phyloP scores from a whole-genome alignment of 345 rosid genomes.

The Eucalyptus erythrocorys region DNA sequence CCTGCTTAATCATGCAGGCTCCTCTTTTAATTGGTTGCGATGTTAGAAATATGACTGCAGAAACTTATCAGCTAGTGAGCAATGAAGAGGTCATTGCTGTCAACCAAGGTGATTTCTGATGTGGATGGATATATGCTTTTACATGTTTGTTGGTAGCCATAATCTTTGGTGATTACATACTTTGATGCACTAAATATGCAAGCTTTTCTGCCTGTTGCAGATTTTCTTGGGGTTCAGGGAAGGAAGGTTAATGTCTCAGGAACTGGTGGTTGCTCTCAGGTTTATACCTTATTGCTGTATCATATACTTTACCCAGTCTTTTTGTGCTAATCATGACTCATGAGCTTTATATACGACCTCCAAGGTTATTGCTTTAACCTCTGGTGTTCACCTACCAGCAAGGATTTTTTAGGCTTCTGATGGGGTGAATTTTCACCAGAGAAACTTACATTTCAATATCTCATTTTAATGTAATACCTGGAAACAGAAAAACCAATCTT shows the following conservation, averaged over 20 bases:
- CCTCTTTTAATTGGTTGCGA: conserved; percentile 96
- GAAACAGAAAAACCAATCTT: background rate
- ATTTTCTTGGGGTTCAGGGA: conserved; percentile 94
- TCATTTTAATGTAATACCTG: background rate
- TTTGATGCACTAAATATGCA: background rate
- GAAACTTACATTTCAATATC: background rate
- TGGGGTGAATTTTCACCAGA: background rate
- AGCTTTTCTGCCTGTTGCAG: conserved; percentile 24
- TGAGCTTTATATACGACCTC: background rate
- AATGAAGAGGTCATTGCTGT: conserved; percentile 85
- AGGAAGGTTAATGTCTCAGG: conserved; percentile 63
- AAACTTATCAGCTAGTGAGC: conserved; percentile 63
- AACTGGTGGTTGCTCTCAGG: conserved; percentile 60
- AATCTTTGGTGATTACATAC: background rate
- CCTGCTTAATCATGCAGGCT: conserved; percentile 38
- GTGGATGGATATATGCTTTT: background rate
- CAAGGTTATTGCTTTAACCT: background rate
- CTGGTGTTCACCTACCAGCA: background rate
- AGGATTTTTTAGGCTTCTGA: background rate
- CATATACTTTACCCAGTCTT: background rate
- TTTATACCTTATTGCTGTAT: conserved; percentile 9
- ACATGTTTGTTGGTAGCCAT: background rate
- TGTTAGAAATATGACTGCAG: conserved; percentile 74
- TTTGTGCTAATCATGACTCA: background rate
- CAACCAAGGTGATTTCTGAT: conserved; percentile 62